Evolutionary conservation across 108 stramenopile genomes (phyloP).

Genomic region (Nitzschia putrida): DNA sequence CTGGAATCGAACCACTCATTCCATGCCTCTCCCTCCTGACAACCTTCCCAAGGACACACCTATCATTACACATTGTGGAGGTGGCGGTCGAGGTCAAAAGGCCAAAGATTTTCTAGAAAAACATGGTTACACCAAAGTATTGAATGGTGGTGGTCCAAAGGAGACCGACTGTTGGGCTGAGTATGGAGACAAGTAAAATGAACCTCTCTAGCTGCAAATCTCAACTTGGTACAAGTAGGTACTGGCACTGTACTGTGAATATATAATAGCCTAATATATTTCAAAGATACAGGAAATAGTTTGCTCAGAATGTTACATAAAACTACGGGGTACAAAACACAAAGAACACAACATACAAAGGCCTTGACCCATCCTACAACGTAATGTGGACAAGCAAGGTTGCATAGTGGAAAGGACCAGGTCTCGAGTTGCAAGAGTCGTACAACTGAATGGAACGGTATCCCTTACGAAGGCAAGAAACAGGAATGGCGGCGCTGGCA

Average conservation of each 20-base stretch:
- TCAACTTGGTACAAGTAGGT: no score
- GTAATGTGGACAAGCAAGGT: slow-evolving; percentile 56
- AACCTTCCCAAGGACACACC: slow-evolving; percentile 66
- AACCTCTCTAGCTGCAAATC: no score
- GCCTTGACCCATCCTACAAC: no score
- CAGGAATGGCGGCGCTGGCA: slow-evolving; percentile 71
- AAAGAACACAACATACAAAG: no score
- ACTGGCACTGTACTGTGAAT: no score
- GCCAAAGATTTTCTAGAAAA: slow-evolving; percentile 80
- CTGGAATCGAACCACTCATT: slow-evolving; percentile 59
- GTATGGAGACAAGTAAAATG: slow-evolving; percentile 77
- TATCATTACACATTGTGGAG: slow-evolving; percentile 91
- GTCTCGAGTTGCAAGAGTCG: slow-evolving; percentile 47
- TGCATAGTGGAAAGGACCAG: slow-evolving; percentile 73
- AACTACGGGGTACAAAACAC: no score
- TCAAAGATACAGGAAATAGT: no score
- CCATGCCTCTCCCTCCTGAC: slow-evolving; percentile 62
- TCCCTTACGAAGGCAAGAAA: slow-evolving; percentile 67
- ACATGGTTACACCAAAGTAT: slow-evolving; percentile 82
- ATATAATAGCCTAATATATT: no score
- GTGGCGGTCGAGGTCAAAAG: slow-evolving; percentile 81
- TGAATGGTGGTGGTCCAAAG: slow-evolving; percentile 89
- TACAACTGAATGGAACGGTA: slow-evolving; percentile 69
- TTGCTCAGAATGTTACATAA: no score
- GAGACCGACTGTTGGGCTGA: slow-evolving; percentile 82